Percentiles rank a stretch among this genome's conserved stretches.
These are phyloP conservation scores for Phyllosticta ampelicida DNA, from an alignment of 2,329 filamentous ascomycete species.

Conservation along the genomic window DNA sequence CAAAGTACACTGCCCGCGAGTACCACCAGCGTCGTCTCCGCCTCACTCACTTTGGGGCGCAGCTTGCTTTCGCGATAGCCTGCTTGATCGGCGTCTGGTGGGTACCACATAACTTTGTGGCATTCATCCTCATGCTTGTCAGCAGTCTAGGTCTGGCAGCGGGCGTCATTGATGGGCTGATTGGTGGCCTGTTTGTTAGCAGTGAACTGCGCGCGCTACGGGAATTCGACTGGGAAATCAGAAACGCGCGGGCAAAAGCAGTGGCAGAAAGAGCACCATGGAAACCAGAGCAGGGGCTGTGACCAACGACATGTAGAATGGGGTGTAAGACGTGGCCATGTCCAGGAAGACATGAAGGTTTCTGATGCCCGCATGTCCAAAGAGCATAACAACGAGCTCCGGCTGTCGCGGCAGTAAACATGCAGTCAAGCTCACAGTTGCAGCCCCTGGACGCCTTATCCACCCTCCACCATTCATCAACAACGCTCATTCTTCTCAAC, in stretches of 20 bases:
- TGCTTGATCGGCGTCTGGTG: conserved; percentile 83
- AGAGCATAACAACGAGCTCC: not conserved
- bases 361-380: not conserved
- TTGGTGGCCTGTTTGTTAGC: conserved; percentile 77
- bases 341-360: not conserved
- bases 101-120: conserved; percentile 61
- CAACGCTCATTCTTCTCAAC: not conserved
- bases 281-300: conserved; percentile 23
- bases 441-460: not conserved
- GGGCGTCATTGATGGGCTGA: conserved; percentile 73
- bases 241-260: conserved; percentile 45
- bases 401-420: not conserved
- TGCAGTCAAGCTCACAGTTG: not conserved
- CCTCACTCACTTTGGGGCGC: conserved; percentile 59
- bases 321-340: conserved; percentile 2
- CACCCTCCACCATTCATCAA: not conserved
- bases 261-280: conserved; percentile 59
- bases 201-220: conserved; percentile 71
- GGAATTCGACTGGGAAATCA: conserved; percentile 92
- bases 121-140: conserved; percentile 70
- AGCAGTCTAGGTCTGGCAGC: conserved; percentile 66
- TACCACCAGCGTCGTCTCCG: conserved; percentile 60
- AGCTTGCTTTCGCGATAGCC: conserved; percentile 56
- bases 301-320: not conserved
- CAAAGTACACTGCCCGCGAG: conserved; percentile 60